These are phyloP conservation scores for Talaromyces atroroseus DNA, from an alignment of 2,329 filamentous ascomycete species.

Conservation along the genomic window DNA sequence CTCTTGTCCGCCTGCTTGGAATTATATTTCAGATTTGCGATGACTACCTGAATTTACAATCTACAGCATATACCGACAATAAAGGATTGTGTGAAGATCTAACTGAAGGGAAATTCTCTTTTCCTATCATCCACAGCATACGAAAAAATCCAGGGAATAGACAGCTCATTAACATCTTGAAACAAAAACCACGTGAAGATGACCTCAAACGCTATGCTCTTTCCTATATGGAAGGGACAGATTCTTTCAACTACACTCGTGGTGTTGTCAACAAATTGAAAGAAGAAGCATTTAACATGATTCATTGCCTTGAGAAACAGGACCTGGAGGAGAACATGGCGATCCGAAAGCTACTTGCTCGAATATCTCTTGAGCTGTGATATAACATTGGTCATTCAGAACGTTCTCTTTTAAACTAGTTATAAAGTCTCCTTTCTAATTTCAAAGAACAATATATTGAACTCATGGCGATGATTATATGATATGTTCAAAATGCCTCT, in stretches of 20 bases:
- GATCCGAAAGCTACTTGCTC: conserved; percentile 6
- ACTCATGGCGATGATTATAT: no score
- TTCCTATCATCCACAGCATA: conserved; percentile 25
- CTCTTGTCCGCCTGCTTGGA: conserved; percentile 17
- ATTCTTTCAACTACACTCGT: conserved; percentile 5
- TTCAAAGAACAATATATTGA: no score
- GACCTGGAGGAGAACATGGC: conserved; percentile 5
- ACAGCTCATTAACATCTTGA: conserved; percentile 7
- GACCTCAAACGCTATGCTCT: conserved; percentile 8
- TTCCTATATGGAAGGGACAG: conserved; percentile 2
- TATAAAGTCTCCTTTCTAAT: no score
- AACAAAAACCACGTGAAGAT: conserved; percentile 10
- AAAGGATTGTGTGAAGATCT: conserved; percentile 39
- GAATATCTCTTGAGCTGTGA: conserved; percentile 6
- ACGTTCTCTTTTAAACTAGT: no score
- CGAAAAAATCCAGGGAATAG: conserved; percentile 3
- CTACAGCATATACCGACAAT: conserved; percentile 23
- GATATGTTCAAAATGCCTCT: neutral
- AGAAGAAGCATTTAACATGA: neutral
- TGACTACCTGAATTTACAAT: conserved; percentile 21
- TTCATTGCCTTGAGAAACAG: neutral
- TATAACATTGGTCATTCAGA: no score
- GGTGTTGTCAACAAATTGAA: neutral
- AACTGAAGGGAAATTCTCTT: conserved; percentile 36
- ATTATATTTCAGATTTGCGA: conserved; percentile 23